Conservation (phyloP, 768 basidiomycete genomes). For the Pleurotus djamor region DNA sequence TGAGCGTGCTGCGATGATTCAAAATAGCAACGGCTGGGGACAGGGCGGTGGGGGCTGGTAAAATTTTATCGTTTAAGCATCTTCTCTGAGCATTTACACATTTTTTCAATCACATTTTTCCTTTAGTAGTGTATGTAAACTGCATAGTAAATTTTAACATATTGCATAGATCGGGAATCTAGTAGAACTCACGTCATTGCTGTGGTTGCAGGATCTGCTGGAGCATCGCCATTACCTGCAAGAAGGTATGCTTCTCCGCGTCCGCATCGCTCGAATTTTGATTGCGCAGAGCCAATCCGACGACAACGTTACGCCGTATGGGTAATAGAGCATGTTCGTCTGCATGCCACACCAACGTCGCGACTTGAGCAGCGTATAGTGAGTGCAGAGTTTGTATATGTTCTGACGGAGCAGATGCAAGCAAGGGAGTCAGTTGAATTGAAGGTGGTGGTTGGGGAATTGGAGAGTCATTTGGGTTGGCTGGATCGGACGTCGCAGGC, state of each 20-base stretch:
- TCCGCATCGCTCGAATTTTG: constrained; percentile 16
- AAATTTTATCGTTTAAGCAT: constrained; percentile 4
- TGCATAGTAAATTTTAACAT: constrained; percentile 6
- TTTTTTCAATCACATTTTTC: constrained; percentile 9
- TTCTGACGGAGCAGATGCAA: constrained; percentile 72
- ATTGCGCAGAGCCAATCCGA: constrained; percentile 68
- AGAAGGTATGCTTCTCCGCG: constrained; percentile 43
- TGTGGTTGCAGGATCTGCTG: constrained; percentile 26
- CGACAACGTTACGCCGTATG: constrained; percentile 59
- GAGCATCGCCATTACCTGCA: constrained; percentile 47
- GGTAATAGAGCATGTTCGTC: constrained; percentile 38
- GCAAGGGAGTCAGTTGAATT: constrained; percentile 71
- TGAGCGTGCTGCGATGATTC: constrained; percentile 64
- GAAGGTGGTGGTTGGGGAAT: constrained; percentile 68
- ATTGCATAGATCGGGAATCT: constrained; percentile 5
- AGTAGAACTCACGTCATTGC: constrained; percentile 7
- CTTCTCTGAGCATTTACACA: constrained; percentile 14
- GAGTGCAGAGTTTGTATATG: constrained; percentile 72
- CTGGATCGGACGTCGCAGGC: constrained; percentile 31
- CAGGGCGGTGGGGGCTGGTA: constrained; percentile 11
- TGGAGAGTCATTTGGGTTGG: constrained; percentile 26
- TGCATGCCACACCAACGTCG: constrained; percentile 76
- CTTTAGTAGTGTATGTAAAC: constrained; percentile 9
- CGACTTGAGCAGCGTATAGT: constrained; percentile 84
- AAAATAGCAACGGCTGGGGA: constrained; percentile 40